Evolutionary conservation across 495 filamentous ascomycete species (phyloP).

Genomic region (Filosporella fistucella): DNA sequence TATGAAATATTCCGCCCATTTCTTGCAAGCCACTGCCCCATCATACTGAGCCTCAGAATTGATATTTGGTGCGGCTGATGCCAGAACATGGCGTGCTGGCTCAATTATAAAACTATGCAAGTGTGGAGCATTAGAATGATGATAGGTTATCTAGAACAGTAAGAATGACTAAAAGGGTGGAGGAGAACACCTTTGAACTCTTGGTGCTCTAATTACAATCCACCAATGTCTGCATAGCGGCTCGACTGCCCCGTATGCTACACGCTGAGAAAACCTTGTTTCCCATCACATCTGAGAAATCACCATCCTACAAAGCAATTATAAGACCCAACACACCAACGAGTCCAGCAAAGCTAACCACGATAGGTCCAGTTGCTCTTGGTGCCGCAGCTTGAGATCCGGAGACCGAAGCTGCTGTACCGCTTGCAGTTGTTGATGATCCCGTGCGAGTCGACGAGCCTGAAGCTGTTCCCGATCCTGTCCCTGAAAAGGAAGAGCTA

Average conservation of each 20-base stretch:
- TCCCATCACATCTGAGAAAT: neutral
- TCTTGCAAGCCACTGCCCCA: too few relatives aligned
- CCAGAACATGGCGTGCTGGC: too few relatives aligned
- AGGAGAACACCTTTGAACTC: too few relatives aligned
- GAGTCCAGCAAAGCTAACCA: conserved; percentile 3
- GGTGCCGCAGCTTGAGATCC: conserved; percentile 1
- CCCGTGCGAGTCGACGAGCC: neutral
- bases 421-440: neutral
- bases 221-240: neutral
- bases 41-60: too few relatives aligned
- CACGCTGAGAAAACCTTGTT: neutral
- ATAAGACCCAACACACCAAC: conserved; percentile 12
- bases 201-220: neutral
- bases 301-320: conserved; percentile 4
- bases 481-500: neutral
- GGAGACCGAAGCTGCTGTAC: neutral
- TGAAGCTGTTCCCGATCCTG: neutral
- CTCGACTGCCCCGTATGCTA: neutral
- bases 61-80: too few relatives aligned
- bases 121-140: too few relatives aligned
- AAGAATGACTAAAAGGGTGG: too few relatives aligned
- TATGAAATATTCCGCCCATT: too few relatives aligned
- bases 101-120: too few relatives aligned
- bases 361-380: conserved; percentile 8
- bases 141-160: too few relatives aligned